Evolutionary conservation across 371 early-diverging fungal genomes (phyloP).

Genomic region (Thermomucor indicae-seudaticae): DNA sequence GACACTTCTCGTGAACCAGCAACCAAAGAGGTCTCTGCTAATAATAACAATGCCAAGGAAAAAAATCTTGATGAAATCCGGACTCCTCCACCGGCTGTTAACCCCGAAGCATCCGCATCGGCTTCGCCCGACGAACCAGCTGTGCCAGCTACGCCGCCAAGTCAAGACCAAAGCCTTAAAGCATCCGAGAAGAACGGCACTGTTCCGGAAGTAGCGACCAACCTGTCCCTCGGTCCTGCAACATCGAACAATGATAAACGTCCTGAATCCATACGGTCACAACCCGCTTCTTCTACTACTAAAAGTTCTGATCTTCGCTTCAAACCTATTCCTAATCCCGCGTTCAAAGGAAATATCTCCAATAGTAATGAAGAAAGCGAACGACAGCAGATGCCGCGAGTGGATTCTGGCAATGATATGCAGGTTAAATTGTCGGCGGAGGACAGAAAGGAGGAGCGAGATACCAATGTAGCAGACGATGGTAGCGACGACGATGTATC

Average conservation of each 20-base stretch:
- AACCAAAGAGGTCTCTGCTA: too few species aligned
- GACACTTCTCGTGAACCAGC: too few species aligned
- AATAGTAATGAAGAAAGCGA: not conserved
- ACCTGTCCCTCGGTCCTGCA: too few species aligned
- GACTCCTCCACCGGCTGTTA: not conserved
- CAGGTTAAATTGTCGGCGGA: not conserved
- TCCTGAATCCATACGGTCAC: too few species aligned
- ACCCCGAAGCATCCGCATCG: conserved; percentile 1
- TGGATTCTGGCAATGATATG: not conserved
- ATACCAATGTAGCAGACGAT: not conserved
- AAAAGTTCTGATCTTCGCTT: conserved; percentile 3
- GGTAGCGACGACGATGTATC: conserved; percentile 17
- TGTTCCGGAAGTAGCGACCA: too few species aligned
- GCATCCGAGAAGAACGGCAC: not conserved
- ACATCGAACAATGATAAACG: too few species aligned
- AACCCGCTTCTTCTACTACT: not conserved
- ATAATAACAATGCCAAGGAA: not conserved
- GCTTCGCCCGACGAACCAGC: conserved; percentile 2
- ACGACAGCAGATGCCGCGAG: not conserved
- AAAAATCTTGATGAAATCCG: not conserved
- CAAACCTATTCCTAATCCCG: conserved; percentile 16
- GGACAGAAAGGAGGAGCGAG: not conserved
- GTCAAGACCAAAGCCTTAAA: not conserved
- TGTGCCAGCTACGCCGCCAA: conserved; percentile 2
- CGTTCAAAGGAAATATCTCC: not conserved